Evolutionary conservation across 768 basidiomycete genomes (phyloP), one percentile per base, ranked within the genome.

Genomic region (Mrakia frigida): DNA sequence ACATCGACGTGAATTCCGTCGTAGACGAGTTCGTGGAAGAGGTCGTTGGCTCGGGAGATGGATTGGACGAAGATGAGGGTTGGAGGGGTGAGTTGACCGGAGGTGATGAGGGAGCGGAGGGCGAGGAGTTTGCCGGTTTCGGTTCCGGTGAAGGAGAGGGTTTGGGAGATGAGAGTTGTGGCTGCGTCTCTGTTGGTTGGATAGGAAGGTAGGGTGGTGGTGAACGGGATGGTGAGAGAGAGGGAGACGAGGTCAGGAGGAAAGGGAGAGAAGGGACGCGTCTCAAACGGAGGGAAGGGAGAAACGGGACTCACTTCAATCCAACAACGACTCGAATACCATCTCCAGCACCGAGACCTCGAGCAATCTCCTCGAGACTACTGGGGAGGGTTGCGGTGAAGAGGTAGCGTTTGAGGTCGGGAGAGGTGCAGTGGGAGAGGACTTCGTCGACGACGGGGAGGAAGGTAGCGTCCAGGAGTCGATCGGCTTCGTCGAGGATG

Each of bases 251-350:
- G 13, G 6, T 2, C 46, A 21, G 18, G 18, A 50, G 46, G 60
- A 25, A 50, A 18, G 23, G 6, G 46, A 25, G 10, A 4, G 43
- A n/a, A n/a, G n/a, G n/a, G 18, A 46, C 23, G 28, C 28, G 69
- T 50, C 25, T 25, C 35, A 50, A 74, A 59, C 39, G 16, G 28
- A 67, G 52, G 41, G 65, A 53, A 52, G 9, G 14, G 11, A 28
- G 35, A 23, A 25, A 70, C 41, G 52, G 21, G 46, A 86, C 92
- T 79, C 78, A 95, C 95, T 98, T 99, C 68, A 96, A 85, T 50
- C 97, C 97, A 39, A 98, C 94, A n/a, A 98, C 93, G 16, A 98
- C 89, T 14, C 97, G 89, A 71, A 98, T 90, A 6, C 94, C 93
- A 81, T 96, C 89, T 37, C 76, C 76, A 7, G 86, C 86, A 43